A percentile compares a stretch with the other conserved stretches of the same genome.
Conservation (phyloP, 495 filamentous ascomycete species). For the Patellaria atrata region DNA sequence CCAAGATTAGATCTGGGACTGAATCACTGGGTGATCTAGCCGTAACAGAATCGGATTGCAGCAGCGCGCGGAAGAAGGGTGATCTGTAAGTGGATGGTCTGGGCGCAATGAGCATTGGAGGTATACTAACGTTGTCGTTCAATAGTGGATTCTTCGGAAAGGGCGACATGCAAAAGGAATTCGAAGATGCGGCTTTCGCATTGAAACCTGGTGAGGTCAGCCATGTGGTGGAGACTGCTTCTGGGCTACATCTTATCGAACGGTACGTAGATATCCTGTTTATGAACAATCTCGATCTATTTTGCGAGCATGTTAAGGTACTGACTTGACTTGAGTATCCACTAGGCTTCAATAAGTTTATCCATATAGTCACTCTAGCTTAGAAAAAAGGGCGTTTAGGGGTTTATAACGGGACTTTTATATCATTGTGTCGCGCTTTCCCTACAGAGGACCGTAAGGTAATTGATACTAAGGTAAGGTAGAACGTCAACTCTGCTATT, state of each 20-base stretch:
- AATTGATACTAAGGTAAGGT: no score
- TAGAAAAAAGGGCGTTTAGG: no score
- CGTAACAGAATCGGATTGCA: conserved; percentile 81
- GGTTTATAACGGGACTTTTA: no score
- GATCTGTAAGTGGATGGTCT: conserved; percentile 55
- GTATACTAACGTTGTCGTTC: conserved; percentile 7
- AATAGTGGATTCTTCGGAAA: conserved; percentile 73
- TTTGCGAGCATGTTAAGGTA: neutral
- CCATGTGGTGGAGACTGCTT: conserved; percentile 76
- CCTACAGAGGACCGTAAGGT: no score
- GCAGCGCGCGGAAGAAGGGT: conserved; percentile 81
- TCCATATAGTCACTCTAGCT: no score
- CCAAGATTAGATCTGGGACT: conserved; percentile 54
- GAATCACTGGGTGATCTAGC: conserved; percentile 65
- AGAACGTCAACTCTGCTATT: no score
- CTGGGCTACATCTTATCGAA: conserved; percentile 89
- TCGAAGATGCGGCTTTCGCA: conserved; percentile 86
- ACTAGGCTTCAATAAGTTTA: neutral
- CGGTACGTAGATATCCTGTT: conserved; percentile 40
- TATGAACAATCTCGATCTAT: neutral
- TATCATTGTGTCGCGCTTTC: no score
- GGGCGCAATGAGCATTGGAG: conserved; percentile 1
- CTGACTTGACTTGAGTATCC: neutral
- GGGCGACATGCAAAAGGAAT: conserved; percentile 98
- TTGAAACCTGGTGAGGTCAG: conserved; percentile 77